A percentile compares a stretch with the other conserved stretches of the same genome.
Conservation (phyloP, 2,329 filamentous ascomycete species). For the Cercospora nicotianae region DNA sequence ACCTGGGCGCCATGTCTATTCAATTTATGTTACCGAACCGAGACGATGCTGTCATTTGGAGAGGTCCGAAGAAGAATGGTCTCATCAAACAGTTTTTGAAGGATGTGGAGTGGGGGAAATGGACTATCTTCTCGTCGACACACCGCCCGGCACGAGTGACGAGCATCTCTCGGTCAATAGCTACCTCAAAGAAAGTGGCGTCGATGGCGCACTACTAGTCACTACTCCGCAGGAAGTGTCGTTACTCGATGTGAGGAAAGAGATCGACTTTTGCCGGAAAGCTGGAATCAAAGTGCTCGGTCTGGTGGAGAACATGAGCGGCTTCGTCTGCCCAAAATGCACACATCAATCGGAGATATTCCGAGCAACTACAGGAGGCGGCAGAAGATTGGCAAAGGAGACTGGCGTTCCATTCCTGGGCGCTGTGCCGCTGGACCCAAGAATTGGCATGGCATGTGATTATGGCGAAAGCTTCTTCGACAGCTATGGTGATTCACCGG, state of each 20-base stretch:
- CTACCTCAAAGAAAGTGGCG: conserved; percentile 84
- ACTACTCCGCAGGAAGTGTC: conserved; percentile 95
- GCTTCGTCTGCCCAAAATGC: conserved; percentile 94
- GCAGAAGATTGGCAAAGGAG: conserved; percentile 74
- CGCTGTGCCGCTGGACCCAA: conserved; percentile 83
- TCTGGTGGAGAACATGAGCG: conserved; percentile 96
- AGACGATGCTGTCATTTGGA: conserved; percentile 96
- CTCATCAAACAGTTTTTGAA: conserved; percentile 97
- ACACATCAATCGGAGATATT: conserved; percentile 81
- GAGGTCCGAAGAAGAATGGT: conserved; percentile 97
- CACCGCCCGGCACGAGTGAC: conserved; percentile 90
- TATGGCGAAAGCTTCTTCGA: conserved; percentile 98
- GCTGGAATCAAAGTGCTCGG: conserved; percentile 86
- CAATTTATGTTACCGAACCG: conserved; percentile 96
- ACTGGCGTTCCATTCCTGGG: conserved; percentile 87
- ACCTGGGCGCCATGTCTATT: conserved; percentile 92
- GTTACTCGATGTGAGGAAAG: conserved; percentile 89
- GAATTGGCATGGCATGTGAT: conserved; percentile 95
- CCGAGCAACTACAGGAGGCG: conserved; percentile 85
- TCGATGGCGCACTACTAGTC: conserved; percentile 89
- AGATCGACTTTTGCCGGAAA: conserved; percentile 96
- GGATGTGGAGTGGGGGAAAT: conserved; percentile 95
- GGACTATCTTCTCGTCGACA: conserved; percentile 91
- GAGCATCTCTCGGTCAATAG: conserved; percentile 94
- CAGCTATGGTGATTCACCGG: conserved; percentile 87